phyloP scores from a whole-genome alignment of 495 filamentous ascomycete species.

The Echria macrotheca region DNA sequence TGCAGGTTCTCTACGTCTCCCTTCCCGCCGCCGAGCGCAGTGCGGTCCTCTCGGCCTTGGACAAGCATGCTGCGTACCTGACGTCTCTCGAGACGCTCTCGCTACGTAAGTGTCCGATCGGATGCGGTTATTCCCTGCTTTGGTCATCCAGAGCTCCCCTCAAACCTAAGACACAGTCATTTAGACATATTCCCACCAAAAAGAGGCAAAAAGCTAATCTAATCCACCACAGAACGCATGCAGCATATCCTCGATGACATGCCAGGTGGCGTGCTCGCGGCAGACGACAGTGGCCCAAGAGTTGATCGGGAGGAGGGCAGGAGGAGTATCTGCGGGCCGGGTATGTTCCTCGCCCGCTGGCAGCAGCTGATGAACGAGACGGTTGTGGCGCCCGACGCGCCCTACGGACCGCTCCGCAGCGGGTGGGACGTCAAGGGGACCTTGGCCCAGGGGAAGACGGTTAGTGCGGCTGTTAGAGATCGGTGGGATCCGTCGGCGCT shows the following conservation, averaged over 20 bases:
- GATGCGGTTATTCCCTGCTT: no score
- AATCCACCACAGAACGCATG: no score
- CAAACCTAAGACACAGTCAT: no score
- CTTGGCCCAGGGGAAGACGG: conserved; percentile 44
- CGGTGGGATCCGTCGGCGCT: conserved; percentile 21
- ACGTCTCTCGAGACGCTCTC: not conserved
- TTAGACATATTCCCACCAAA: conserved; percentile 39
- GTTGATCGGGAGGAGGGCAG: not conserved
- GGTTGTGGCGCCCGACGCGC: conserved; percentile 47
- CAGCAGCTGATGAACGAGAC: conserved; percentile 56
- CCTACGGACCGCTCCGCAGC: conserved; percentile 39
- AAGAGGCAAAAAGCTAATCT: no score
- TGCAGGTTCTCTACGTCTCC: conserved; percentile 41
- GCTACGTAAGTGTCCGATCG: no score
- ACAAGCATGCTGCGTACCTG: conserved; percentile 52
- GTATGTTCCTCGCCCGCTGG: conserved; percentile 60
- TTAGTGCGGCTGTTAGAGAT: conserved; percentile 34
- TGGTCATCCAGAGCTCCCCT: no score
- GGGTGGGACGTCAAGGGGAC: conserved; percentile 46
- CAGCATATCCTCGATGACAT: conserved; percentile 37
- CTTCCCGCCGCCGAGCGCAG: conserved; percentile 36
- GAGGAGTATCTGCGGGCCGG: conserved; percentile 48
- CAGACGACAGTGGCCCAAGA: no score
- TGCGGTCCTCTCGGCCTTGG: conserved; percentile 36
- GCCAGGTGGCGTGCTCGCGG: not conserved